A percentile compares a stretch with the other conserved stretches of the same genome.
Conservation (phyloP, 176 grass and related monocot genomes). For the Ampelocalamus luodianensis region DNA sequence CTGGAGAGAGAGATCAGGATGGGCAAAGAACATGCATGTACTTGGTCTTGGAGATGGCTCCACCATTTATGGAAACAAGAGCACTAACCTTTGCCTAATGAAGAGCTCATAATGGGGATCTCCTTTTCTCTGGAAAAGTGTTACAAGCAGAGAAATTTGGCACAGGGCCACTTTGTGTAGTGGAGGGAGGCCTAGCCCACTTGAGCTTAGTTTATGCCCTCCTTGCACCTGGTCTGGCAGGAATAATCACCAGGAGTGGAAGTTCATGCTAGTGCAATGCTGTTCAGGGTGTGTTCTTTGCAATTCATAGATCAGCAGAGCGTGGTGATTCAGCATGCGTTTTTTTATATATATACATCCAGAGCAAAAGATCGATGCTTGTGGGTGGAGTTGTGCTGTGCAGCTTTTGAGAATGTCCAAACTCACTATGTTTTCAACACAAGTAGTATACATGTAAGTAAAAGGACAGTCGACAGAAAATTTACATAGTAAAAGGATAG, state of each 20-base stretch:
- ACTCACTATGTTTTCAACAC: slow-evolving; percentile 31
- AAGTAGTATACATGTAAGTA: slow-evolving; percentile 21
- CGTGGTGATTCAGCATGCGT: slow-evolving; percentile 39
- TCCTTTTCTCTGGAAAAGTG: slow-evolving; percentile 51
- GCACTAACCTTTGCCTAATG: slow-evolving; percentile 48
- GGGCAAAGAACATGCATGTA: slow-evolving; percentile 34
- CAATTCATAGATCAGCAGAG: slow-evolving; percentile 41
- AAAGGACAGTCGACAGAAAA: slow-evolving; percentile 34
- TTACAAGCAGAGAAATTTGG: slow-evolving; percentile 27
- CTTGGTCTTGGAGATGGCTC: slow-evolving; percentile 43
- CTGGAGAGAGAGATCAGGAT: background rate
- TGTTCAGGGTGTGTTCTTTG: slow-evolving; percentile 50
- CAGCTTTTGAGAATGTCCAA: slow-evolving; percentile 50
- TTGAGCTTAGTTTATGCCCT: slow-evolving; percentile 43
- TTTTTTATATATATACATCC: slow-evolving; percentile 66
- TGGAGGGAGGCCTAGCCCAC: slow-evolving; percentile 47
- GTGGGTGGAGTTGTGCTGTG: slow-evolving; percentile 37
- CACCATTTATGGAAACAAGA: slow-evolving; percentile 48
- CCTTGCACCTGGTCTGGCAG: slow-evolving; percentile 40
- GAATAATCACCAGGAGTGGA: slow-evolving; percentile 62
- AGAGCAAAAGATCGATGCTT: slow-evolving; percentile 55
- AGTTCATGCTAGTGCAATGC: slow-evolving; percentile 44
- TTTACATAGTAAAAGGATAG: too few relatives aligned
- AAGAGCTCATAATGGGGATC: slow-evolving; percentile 50
- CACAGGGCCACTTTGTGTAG: slow-evolving; percentile 50